Percentiles rank a stretch among this genome's conserved stretches.
Conservation (phyloP, 257 asterid genomes). For the Ilex asprella region DNA sequence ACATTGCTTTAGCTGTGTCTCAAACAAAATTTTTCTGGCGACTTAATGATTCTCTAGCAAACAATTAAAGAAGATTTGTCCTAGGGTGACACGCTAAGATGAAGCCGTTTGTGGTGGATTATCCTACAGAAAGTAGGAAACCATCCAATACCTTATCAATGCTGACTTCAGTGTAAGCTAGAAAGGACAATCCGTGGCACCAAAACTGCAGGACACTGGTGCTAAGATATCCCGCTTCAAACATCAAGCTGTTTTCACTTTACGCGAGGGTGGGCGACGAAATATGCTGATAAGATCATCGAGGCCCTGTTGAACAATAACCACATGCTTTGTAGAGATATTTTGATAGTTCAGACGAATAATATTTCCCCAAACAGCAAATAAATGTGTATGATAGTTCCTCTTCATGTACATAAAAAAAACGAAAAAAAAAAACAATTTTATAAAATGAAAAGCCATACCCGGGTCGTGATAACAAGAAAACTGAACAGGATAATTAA, state of each 20-base stretch:
- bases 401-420: too few species aligned
- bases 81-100: too few species aligned
- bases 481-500: conserved; percentile 72
- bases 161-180: conserved; percentile 20
- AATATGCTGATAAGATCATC: conserved; percentile 85
- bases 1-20: too few species aligned
- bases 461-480: conserved; percentile 80
- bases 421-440: neutral
- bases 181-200: conserved; percentile 19
- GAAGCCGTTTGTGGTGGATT: neutral
- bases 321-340: too few species aligned
- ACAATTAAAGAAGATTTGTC: too few species aligned
- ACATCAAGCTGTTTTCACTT: conserved; percentile 53
- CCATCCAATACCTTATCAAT: conserved; percentile 16
- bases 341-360: too few species aligned
- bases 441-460: conserved; percentile 21
- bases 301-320: conserved; percentile 53
- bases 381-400: too few species aligned
- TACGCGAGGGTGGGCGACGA: conserved; percentile 90
- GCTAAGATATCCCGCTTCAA: conserved; percentile 8
- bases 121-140: conserved; percentile 1
- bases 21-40: too few species aligned
- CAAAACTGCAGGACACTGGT: neutral
- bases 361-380: neutral
- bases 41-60: too few species aligned